phyloP scores from a whole-genome alignment of 495 filamentous ascomycete genomes.

The Articulospora tetracladia region DNA sequence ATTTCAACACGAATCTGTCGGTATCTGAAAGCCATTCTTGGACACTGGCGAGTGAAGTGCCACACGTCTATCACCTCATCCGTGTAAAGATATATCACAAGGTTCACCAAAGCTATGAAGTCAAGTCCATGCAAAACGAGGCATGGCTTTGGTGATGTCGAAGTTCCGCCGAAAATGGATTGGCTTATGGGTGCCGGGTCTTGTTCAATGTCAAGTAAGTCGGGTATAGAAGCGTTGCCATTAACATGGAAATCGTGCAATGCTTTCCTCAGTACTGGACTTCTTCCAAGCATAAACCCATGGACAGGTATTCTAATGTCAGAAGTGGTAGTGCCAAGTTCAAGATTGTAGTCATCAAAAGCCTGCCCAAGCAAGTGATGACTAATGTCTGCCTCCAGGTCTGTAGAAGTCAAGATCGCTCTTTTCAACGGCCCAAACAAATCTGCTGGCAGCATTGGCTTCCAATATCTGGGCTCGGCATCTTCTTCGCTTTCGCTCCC shows the following conservation, averaged over 20 bases:
- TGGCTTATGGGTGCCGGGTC: neutral
- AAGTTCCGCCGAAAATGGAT: slow-evolving; percentile 1
- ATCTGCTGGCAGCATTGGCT: slow-evolving; percentile 14
- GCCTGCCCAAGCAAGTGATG: slow-evolving; percentile 27
- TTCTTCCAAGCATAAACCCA: slow-evolving; percentile 73
- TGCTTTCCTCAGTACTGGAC: slow-evolving; percentile 59
- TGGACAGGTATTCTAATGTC: slow-evolving; percentile 75
- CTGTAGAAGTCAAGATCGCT: slow-evolving; percentile 21
- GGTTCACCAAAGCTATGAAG: slow-evolving; percentile 60
- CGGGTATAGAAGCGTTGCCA: slow-evolving; percentile 23
- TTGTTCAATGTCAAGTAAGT: slow-evolving; percentile 6
- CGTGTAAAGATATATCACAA: slow-evolving; percentile 76
- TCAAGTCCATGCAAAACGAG: slow-evolving; percentile 44
- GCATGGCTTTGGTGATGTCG: neutral
- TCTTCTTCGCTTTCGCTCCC: neutral
- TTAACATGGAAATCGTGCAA: slow-evolving; percentile 47
- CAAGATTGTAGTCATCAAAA: slow-evolving; percentile 43
- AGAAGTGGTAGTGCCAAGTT: slow-evolving; percentile 41
- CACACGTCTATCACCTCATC: slow-evolving; percentile 81
- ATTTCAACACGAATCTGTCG: slow-evolving; percentile 77
- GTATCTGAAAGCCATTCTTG: slow-evolving; percentile 61
- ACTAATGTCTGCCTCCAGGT: slow-evolving; percentile 22
- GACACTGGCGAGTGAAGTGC: slow-evolving; percentile 63
- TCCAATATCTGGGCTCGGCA: slow-evolving; percentile 15
- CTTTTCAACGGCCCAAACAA: slow-evolving; percentile 20